Percentiles rank a stretch among this genome's conserved stretches.
These are phyloP conservation scores for Mentha longifolia DNA, from an alignment of 257 asterid genomes.

Conservation along the genomic window DNA sequence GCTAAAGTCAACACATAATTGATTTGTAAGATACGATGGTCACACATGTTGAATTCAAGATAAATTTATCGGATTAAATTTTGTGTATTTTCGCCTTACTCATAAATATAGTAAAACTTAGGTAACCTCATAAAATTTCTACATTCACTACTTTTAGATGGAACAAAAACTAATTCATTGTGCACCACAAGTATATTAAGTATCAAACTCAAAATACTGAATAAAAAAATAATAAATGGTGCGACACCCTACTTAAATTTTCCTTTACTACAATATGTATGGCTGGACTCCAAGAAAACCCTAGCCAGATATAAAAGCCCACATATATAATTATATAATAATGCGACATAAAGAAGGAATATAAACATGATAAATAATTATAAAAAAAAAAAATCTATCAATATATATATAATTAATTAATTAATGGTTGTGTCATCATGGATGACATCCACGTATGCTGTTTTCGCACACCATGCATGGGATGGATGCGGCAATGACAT, in stretches of 20 bases:
- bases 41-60: too few species aligned
- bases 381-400: background rate
- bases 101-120: too few species aligned
- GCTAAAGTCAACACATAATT: too few species aligned
- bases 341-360: background rate
- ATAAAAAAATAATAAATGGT: background rate
- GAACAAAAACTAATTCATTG: too few species aligned
- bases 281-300: constrained; percentile 8
- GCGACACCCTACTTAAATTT: background rate
- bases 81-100: too few species aligned
- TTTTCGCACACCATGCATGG: background rate
- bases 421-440: constrained; percentile 7
- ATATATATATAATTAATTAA: background rate
- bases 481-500: constrained; percentile 8
- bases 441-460: constrained; percentile 2
- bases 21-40: too few species aligned
- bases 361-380: too few species aligned
- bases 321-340: background rate
- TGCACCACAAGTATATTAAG: too few species aligned
- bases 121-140: too few species aligned
- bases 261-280: background rate
- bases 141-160: too few species aligned
- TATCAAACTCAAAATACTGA: background rate
- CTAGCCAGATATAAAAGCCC: constrained; percentile 20
- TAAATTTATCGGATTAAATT: too few species aligned